These are phyloP conservation scores for Ceratobasidium sp. DNA, from an alignment of 1,284 basidiomycete genomes.

Conservation along the genomic window DNA sequence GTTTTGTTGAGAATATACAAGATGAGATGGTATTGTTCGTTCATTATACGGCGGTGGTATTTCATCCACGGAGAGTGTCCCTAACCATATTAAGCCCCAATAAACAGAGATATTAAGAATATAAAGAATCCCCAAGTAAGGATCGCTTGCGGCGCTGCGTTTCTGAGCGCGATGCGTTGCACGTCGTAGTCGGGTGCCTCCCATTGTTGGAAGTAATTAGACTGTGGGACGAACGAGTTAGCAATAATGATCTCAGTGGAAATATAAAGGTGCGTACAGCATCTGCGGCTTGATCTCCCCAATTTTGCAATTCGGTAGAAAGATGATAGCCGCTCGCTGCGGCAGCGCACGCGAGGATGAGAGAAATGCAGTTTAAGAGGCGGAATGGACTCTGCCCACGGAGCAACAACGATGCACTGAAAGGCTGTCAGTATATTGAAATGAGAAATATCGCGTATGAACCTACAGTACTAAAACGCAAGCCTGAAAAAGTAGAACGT, in stretches of 20 bases:
- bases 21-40: too few species aligned
- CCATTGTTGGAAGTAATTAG: conserved; percentile 16
- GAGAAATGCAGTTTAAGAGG: not conserved
- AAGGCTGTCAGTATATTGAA: not conserved
- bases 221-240: not conserved
- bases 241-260: not conserved
- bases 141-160: conserved; percentile 6
- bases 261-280: conserved; percentile 3
- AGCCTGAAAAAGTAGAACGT: too few species aligned
- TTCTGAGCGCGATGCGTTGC: not conserved
- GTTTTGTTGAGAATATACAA: too few species aligned
- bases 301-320: conserved; percentile 9
- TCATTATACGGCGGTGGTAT: too few species aligned
- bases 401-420: not conserved
- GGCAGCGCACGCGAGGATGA: not conserved
- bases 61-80: too few species aligned
- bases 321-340: conserved; percentile 17
- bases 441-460: not conserved
- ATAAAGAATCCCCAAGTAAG: conserved; percentile 2
- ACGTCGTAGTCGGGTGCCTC: not conserved
- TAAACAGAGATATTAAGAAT: not conserved
- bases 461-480: conserved; percentile 26
- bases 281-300: conserved; percentile 5
- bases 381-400: not conserved
- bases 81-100: too few species aligned